Percentiles rank a stretch among this genome's conserved stretches.
phyloP scores from a whole-genome alignment of 306 rosid genomes.

The Castanopsis chinensis region DNA sequence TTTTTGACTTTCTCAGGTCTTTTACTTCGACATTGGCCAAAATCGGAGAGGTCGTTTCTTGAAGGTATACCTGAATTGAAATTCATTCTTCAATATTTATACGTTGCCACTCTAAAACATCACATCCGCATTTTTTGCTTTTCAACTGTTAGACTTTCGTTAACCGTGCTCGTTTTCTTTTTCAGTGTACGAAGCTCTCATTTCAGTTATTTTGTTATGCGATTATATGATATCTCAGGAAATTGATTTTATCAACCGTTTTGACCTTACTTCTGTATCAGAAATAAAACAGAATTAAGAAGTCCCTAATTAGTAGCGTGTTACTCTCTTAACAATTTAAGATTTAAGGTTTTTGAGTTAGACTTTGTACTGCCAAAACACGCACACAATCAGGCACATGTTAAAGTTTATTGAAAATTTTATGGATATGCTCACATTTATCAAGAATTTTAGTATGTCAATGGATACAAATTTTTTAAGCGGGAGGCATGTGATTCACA shows the following conservation, averaged over 20 bases:
- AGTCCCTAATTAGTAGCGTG: neutral
- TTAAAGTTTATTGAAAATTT: neutral
- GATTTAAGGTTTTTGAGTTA: neutral
- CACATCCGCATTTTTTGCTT: no score
- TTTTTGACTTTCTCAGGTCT: constrained; percentile 48
- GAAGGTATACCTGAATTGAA: constrained; percentile 48
- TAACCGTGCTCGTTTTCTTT: no score
- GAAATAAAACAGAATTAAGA: neutral
- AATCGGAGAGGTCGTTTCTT: constrained; percentile 98
- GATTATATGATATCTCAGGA: neutral
- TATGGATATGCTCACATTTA: neutral
- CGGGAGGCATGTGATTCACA: neutral
- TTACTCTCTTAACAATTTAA: neutral
- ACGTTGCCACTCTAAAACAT: no score
- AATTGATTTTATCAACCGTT: neutral
- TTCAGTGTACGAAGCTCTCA: no score
- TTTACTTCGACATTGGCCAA: constrained; percentile 98
- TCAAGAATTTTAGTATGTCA: neutral
- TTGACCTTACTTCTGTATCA: neutral
- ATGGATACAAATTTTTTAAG: neutral
- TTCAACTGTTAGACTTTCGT: no score
- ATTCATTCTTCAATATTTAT: no score
- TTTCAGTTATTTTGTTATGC: neutral
- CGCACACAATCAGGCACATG: neutral
- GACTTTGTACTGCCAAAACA: neutral